These are phyloP conservation scores for Pseudogymnoascus sp. DNA, from an alignment of 2,329 filamentous ascomycete genomes.

Conservation along the genomic window DNA sequence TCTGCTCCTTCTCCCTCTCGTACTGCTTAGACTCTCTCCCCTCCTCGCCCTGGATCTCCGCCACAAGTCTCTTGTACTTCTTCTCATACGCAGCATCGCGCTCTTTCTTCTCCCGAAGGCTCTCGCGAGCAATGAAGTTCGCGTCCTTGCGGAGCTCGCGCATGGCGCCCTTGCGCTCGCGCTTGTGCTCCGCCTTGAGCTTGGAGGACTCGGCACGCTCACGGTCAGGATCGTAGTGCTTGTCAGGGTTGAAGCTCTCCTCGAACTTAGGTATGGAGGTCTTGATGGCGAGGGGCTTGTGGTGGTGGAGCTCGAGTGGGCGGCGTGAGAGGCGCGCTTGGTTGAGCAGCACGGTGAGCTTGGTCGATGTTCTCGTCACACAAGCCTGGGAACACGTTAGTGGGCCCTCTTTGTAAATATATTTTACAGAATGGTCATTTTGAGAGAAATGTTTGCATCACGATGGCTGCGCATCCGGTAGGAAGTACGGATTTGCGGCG, in stretches of 20 bases:
- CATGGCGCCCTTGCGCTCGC: constrained; percentile 89
- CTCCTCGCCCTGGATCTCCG: constrained; percentile 93
- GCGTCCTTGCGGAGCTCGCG: constrained; percentile 92
- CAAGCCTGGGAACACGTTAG: constrained; percentile 20
- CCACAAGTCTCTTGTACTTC: constrained; percentile 86
- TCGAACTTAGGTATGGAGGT: constrained; percentile 89
- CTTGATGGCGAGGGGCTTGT: constrained; percentile 81
- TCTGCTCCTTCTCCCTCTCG: constrained; percentile 71
- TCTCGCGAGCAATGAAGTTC: constrained; percentile 85
- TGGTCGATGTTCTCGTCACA: constrained; percentile 24
- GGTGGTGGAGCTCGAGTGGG: constrained; percentile 80
- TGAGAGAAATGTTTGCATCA: neutral
- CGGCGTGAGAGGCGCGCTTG: constrained; percentile 60
- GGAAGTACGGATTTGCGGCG: neutral
- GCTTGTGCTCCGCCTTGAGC: constrained; percentile 84
- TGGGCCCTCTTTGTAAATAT: constrained; percentile 23
- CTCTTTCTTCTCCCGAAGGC: constrained; percentile 85
- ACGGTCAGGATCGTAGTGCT: constrained; percentile 93
- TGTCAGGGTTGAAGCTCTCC: constrained; percentile 85
- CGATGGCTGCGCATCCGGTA: constrained; percentile 4
- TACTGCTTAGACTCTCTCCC: constrained; percentile 80
- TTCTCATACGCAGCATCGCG: constrained; percentile 89
- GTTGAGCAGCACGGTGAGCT: constrained; percentile 46
- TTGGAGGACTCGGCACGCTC: constrained; percentile 80
- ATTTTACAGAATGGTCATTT: constrained; percentile 32